Percentiles rank a stretch among this genome's conserved stretches.
Conservation (phyloP, 257 asterid genomes). For the Apocynum venetum region DNA sequence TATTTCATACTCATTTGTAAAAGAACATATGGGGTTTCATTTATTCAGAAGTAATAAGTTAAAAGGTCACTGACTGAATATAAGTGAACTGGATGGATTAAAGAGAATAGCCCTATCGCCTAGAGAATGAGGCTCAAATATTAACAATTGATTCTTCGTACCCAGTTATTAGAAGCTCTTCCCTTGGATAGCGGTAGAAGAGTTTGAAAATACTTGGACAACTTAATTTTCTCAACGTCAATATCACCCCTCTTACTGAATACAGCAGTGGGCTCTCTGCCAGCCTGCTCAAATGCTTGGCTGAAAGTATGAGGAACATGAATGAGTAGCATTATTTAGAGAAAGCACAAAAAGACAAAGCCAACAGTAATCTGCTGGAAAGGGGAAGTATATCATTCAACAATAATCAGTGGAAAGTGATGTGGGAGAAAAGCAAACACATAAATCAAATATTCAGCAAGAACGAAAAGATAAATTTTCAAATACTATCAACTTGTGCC, state of each 20-base stretch:
- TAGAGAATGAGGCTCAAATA: slow-evolving; percentile 10
- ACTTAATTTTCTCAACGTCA: slow-evolving; percentile 59
- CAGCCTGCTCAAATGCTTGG: slow-evolving; percentile 91
- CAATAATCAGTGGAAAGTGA: neutral
- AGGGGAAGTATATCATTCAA: neutral
- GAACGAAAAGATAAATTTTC: neutral
- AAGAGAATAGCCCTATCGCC: neutral
- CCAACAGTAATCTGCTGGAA: neutral
- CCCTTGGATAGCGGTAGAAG: slow-evolving; percentile 45
- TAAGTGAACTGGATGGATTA: neutral
- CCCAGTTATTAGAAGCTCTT: slow-evolving; percentile 35
- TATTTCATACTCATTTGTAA: slow-evolving; percentile 1
- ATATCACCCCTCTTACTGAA: slow-evolving; percentile 58
- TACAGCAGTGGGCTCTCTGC: slow-evolving; percentile 54
- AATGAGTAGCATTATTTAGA: slow-evolving; percentile 18
- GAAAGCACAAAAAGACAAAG: neutral
- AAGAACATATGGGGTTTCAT: neutral
- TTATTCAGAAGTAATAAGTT: neutral
- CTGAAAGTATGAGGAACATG: slow-evolving; percentile 32
- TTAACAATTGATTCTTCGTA: slow-evolving; percentile 24
- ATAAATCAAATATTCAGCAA: neutral
- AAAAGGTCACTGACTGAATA: neutral
- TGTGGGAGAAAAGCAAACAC: neutral
- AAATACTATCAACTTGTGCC: neutral
- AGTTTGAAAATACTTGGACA: slow-evolving; percentile 61